Percentiles rank a stretch among this genome's conserved stretches.
These are phyloP conservation scores for Xylariales sp. DNA, from an alignment of 2,329 filamentous ascomycete species.

Conservation along the genomic window DNA sequence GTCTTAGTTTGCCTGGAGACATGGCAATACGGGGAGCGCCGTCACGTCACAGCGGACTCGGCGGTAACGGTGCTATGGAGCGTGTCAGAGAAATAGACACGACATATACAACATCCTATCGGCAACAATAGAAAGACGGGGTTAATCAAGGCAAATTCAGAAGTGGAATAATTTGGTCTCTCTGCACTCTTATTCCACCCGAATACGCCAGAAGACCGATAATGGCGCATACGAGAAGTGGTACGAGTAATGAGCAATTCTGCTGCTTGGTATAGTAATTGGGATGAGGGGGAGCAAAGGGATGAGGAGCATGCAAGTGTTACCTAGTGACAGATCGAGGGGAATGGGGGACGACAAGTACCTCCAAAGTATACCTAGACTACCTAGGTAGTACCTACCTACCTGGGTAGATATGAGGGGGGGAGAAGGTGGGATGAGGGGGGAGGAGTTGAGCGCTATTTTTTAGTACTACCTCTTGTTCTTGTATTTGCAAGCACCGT, in stretches of 20 bases:
- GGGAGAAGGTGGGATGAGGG: no score
- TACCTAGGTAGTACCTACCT: no score
- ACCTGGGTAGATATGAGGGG: no score
- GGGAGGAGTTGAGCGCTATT: background rate
- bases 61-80: conserved; percentile 1
- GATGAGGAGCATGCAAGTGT: background rate
- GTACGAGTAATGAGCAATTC: background rate
- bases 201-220: conserved; percentile 4
- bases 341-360: background rate
- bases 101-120: conserved; percentile 11
- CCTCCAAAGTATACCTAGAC: background rate
- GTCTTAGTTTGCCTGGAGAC: conserved; percentile 16
- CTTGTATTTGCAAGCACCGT: no score
- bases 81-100: conserved; percentile 1
- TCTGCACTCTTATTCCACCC: background rate
- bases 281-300: background rate
- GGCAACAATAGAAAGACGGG: background rate
- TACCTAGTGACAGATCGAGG: background rate
- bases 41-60: conserved; percentile 12
- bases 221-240: background rate
- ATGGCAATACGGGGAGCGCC: conserved; percentile 22
- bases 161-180: background rate
- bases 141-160: background rate
- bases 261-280: background rate
- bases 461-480: background rate